Evolutionary conservation across 1,284 basidiomycete species (phyloP), one percentile per base, ranked within the genome.

Genomic region (Microbotryum saponariae): DNA sequence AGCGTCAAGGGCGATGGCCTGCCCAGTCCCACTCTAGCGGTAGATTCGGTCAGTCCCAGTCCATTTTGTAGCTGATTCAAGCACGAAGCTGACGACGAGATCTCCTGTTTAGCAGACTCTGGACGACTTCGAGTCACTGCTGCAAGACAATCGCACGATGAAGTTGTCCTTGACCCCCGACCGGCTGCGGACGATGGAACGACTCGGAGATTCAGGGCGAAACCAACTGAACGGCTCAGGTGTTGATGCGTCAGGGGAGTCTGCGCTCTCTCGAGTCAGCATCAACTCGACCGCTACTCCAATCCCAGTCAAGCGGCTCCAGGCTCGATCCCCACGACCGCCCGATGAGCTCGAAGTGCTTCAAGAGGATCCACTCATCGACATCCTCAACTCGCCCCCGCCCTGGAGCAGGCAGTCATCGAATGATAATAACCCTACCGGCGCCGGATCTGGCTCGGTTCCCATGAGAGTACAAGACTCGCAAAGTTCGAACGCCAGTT

Each of bases 151-250:
- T 59, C 80, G 86, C 59, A 94, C 91, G 10, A 88, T 93, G 86
- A 94, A 92, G 75, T 86, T 97, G 71, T 94, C 91, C 54, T 80
- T 97, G 63, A 97, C 93, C 31, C 93, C 93, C 60, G 88, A 93
- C 77, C 81, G 91, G 57, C 79, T 96, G 60, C 87, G 85, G 75
- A 88, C 85, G 47, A 91, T 92, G 82, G 90, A 93, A 42, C 37
- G 37, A 16, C 37, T 42, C 14, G 37, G 14, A 6, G 37, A 42
- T 42, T 12, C 4, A 42, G 37, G 37, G 37, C 37, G 37, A 12
- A 18, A 16, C 16, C 37, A 42, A 18, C 37, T 3, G 37, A 42
- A 42, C 37, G 37, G 16, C 37, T 42, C 37, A 12, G 16, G 37
- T 18, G 16, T 14, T 12, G 37, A 18, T 18, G 37, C 37, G 37